Base-by-base conservation (phyloP, 2,329 filamentous ascomycete species). In the Aspergillus bombycis region DNA sequence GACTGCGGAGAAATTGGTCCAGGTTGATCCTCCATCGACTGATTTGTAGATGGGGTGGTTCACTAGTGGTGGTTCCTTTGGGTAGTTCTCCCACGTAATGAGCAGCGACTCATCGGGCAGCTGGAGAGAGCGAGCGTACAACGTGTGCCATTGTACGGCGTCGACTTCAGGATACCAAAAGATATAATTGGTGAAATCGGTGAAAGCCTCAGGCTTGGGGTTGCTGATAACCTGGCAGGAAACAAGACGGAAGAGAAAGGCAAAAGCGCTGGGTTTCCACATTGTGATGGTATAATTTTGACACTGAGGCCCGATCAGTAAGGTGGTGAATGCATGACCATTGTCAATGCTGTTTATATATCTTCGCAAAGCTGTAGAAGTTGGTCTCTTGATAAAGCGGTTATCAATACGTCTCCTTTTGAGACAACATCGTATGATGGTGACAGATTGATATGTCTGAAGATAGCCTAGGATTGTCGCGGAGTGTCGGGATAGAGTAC, bases 1-100 rank as follows among this genome's bases (percentile, higher is more conserved):
- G 8, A 91, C 83, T 21, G 82, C 81, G 3, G 86, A 85, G 54
- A 89, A 80, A 71, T 88, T 83, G 34, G 81, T 79, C 89, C 89
- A 91, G 1, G 83, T 86, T 57, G 77, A 72, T 26, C 85, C 85
- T 41, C 80, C 78, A 68, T 87, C 84, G 11, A 32, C 16, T 16
- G 60, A 62, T 23, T 41, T 52, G 14, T 28, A 62, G 55, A 62
- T 62, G 4, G 60, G 60, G 48, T 58, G 60, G 55, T 58, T 45
- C 8, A 45, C 43, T 8, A 23, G 43, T 21, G 41, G 41, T 8
- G 41, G 41, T 4, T 45, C 43, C 1, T 45, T n/a, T 11, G 43
- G 43, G 43, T 45, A 45, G 21, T 45, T 45, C 43, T 45, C 43
- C 43, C 43, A 45, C 3, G 43, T 45, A 10, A 45, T 45, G 4